A percentile compares a stretch with the other conserved stretches of the same genome.
These are phyloP conservation scores for Globisporangium rhizosaccharum DNA, from an alignment of 352 stramenopile species.

Conservation along the genomic window DNA sequence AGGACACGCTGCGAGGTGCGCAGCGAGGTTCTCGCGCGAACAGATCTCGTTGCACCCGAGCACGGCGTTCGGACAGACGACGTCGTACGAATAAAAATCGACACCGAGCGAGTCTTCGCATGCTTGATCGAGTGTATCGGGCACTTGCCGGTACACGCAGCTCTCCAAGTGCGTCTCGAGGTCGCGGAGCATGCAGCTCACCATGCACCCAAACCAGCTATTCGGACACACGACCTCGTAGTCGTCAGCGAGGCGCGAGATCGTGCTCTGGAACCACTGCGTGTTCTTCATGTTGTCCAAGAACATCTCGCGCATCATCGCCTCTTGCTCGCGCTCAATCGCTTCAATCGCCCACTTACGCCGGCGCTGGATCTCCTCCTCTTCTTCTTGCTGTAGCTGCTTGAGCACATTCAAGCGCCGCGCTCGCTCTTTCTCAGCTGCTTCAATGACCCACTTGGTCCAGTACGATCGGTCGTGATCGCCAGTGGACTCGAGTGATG, in stretches of 20 bases:
- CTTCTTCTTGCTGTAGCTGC: constrained; percentile 71
- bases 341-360: constrained; percentile 69
- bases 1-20: constrained; percentile 58
- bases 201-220: constrained; percentile 83
- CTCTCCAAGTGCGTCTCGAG: constrained; percentile 59
- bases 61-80: constrained; percentile 80
- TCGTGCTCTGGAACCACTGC: constrained; percentile 84
- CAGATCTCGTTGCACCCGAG: constrained; percentile 80
- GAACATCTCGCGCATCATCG: constrained; percentile 80
- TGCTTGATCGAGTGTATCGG: constrained; percentile 63
- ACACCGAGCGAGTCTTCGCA: constrained; percentile 40
- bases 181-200: constrained; percentile 80
- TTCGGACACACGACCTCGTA: constrained; percentile 86
- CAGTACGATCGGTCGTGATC: constrained; percentile 63
- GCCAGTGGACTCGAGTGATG: not conserved
- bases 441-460: constrained; percentile 78
- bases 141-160: constrained; percentile 73
- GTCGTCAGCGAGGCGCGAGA: constrained; percentile 68
- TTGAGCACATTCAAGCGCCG: constrained; percentile 57
- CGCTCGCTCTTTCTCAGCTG: constrained; percentile 68
- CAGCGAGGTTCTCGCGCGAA: constrained; percentile 56
- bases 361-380: constrained; percentile 57
- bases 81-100: constrained; percentile 78
- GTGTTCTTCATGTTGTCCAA: constrained; percentile 88
- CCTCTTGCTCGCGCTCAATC: constrained; percentile 80